Percentiles rank a stretch among this genome's conserved stretches.
Evolutionary conservation across 176 grass and related monocot genomes (phyloP).

Genomic region (Carex myosuroides): DNA sequence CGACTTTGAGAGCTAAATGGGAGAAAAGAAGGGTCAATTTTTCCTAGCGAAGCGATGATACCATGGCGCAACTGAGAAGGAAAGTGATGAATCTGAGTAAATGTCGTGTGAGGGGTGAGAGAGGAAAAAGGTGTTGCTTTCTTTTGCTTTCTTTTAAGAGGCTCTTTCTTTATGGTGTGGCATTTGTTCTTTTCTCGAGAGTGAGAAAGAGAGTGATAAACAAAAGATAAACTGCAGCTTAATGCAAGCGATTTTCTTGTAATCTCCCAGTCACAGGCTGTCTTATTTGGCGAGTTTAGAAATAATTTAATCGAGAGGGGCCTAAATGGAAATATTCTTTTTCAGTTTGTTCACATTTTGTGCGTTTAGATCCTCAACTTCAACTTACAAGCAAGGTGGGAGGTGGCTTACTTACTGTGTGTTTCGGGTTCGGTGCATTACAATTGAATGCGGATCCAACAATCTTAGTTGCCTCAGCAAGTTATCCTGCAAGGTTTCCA

Average conservation of each 20-base stretch:
- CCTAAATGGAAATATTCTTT: background rate
- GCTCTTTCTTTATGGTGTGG: background rate
- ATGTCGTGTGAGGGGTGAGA: conserved; percentile 40
- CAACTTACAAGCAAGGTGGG: conserved; percentile 7
- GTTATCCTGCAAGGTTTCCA: background rate
- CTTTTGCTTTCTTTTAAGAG: conserved; percentile 19
- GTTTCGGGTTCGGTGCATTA: background rate
- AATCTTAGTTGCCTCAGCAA: background rate
- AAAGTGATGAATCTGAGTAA: conserved; percentile 36
- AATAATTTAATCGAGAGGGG: background rate
- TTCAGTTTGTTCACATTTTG: conserved; percentile 17
- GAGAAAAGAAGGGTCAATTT: conserved; percentile 6
- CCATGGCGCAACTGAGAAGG: conserved; percentile 20
- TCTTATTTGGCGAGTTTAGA: background rate
- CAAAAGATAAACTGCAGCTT: background rate
- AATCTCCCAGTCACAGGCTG: conserved; percentile 6
- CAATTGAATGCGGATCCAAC: conserved; percentile 2
- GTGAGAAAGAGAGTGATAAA: conserved; percentile 32
- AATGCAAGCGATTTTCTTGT: background rate
- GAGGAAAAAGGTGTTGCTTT: conserved; percentile 36
- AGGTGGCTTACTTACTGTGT: background rate
- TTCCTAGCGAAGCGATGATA: background rate
- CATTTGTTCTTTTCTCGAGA: conserved; percentile 35
- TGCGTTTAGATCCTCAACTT: background rate
- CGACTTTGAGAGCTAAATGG: conserved; percentile 13